Percentiles rank a stretch among this genome's conserved stretches.
Conservation (phyloP, 73 alveolate species). For the Paramecium primaurelia region DNA sequence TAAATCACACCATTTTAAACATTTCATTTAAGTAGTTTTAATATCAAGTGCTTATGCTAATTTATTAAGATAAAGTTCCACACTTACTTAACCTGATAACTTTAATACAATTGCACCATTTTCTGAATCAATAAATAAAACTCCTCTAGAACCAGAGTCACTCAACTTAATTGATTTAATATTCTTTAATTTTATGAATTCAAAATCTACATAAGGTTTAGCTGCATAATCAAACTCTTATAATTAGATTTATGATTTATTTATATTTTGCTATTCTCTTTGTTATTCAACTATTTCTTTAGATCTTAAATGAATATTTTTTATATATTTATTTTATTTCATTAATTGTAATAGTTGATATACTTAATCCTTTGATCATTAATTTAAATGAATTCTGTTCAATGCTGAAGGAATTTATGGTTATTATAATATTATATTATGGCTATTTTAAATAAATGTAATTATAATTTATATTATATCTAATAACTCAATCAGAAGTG, state of each 20-base stretch:
- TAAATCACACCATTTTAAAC: neutral
- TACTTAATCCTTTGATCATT: neutral
- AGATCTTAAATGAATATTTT: neutral
- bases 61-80: neutral
- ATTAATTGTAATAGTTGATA: neutral
- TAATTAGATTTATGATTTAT: neutral
- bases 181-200: neutral
- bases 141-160: conserved; percentile 41
- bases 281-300: neutral
- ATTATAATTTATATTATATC: neutral
- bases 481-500: neutral
- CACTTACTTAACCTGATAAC: conserved; percentile 17
- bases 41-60: neutral
- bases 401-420: conserved; percentile 22
- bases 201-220: neutral
- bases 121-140: neutral
- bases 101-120: neutral
- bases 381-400: neutral
- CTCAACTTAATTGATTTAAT: neutral
- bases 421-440: neutral
- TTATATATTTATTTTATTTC: neutral
- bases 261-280: neutral
- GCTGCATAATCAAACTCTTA: neutral
- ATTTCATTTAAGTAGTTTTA: neutral
- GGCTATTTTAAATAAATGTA: neutral